Evolutionary conservation across 169 alveolate genomes (phyloP), one percentile per base, ranked within the genome.

Genomic region (Miamiensis avidus): DNA sequence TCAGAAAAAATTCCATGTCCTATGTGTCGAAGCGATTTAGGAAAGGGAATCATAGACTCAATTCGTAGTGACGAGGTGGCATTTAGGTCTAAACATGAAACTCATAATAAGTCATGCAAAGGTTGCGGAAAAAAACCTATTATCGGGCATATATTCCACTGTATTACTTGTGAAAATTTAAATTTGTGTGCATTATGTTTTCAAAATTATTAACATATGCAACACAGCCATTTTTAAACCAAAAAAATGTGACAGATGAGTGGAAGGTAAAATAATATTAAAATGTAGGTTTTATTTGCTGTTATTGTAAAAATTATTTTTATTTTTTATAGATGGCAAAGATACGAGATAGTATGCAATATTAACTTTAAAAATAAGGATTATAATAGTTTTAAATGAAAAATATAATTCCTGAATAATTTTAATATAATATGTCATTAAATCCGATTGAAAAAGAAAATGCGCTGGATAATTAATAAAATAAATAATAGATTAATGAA

Each of bases 11-110:
- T 86, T 31, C 75, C 89, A 27, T 89, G 93, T 76, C 93, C 93
- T 30, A 89, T 89, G 93, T 89, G 93, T 72, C 31, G 93, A 49
- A 78, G 89, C 25, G 88, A 86, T 72, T 84, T 89, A 91, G 76
- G 69, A 1, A 69, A 76, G 28, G 89, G 86, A 79, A 88, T 82
- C 75, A 87, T 86, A 29, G 93, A 89, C 34, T 76, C 86, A 29
- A 86, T 83, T 20, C 86, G 77, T 69, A 81, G 78, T 15, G 83
- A 83, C 75, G 88, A 81, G 76, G 88, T 84, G 69, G 75, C 69
- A 64, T 83, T 75, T 34, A 76, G 65, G 26, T 76, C 76, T 74
- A 86, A 83, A 76, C 86, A 88, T 76, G 86, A 74, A 31, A 89
- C 88, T 34, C 75, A 20, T 31, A 87, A 84, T 31, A 86, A 88